Conservation (phyloP, 495 filamentous ascomycete genomes). For the Trypethelium eluteriae region DNA sequence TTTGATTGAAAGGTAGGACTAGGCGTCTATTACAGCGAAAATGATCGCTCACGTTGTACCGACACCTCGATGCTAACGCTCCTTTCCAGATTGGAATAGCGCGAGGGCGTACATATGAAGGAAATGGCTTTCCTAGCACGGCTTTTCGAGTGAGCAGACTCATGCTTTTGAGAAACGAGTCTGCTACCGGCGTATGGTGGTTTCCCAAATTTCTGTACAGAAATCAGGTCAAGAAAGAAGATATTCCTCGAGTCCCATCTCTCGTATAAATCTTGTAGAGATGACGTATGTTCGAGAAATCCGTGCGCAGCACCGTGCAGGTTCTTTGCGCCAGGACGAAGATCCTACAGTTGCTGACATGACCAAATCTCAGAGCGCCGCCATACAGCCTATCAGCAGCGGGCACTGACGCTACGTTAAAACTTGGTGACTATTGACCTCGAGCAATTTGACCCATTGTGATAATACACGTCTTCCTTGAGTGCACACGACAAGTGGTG, state of each 20-base stretch:
- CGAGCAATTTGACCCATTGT: too few species aligned
- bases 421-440: too few species aligned
- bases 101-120: not conserved
- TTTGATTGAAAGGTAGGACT: slow-evolving; percentile 79
- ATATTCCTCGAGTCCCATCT: not conserved
- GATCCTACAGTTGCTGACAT: too few species aligned
- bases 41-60: not conserved
- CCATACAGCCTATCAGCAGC: too few species aligned
- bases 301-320: too few species aligned
- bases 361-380: too few species aligned
- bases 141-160: not conserved
- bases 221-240: not conserved
- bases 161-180: not conserved
- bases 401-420: too few species aligned
- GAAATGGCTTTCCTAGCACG: not conserved
- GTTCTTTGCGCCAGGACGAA: too few species aligned
- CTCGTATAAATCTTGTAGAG: not conserved
- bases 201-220: not conserved
- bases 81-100: not conserved
- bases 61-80: slow-evolving; percentile 1
- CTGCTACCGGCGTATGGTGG: not conserved
- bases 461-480: too few species aligned
- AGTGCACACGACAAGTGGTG: too few species aligned
- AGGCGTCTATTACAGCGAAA: not conserved
- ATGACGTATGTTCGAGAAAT: too few species aligned